These are phyloP conservation scores for Didymella pinodella DNA, from an alignment of 2,329 filamentous ascomycete species.

Conservation along the genomic window DNA sequence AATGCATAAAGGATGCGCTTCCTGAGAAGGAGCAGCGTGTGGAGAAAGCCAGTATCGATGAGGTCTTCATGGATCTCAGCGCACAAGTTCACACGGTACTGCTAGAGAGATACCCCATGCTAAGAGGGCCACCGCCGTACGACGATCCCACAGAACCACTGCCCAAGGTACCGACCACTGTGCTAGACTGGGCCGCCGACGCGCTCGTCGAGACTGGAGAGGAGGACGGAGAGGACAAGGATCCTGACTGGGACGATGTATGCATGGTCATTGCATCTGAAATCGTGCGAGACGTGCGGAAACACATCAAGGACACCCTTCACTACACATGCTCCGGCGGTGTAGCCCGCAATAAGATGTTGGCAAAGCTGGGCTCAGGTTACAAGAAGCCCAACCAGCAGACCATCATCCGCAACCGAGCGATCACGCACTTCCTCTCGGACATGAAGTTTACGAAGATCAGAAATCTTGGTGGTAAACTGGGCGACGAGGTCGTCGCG, in stretches of 20 bases:
- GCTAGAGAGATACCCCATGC: constrained; percentile 77
- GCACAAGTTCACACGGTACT: constrained; percentile 80
- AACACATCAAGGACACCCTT: constrained; percentile 71
- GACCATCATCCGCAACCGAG: constrained; percentile 89
- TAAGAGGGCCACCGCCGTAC: constrained; percentile 72
- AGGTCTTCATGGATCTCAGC: constrained; percentile 93
- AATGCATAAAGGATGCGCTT: constrained; percentile 76
- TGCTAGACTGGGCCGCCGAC: constrained; percentile 83
- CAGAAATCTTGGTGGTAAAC: constrained; percentile 33
- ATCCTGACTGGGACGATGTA: constrained; percentile 97
- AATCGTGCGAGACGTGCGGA: constrained; percentile 80
- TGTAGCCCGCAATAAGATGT: constrained; percentile 89
- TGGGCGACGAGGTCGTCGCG: constrained; percentile 85
- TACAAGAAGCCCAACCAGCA: constrained; percentile 95
- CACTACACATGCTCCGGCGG: constrained; percentile 93
- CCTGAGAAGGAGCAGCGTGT: constrained; percentile 72
- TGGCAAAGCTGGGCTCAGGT: constrained; percentile 90
- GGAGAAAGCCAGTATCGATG: constrained; percentile 94
- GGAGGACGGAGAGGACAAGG: constrained; percentile 74
- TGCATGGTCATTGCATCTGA: constrained; percentile 86
- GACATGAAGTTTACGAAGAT: constrained; percentile 80
- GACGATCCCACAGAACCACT: constrained; percentile 75
- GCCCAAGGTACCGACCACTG: constrained; percentile 75
- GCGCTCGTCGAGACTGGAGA: constrained; percentile 80
- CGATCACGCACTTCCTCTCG: constrained; percentile 78